Base-by-base conservation (phyloP, 257 asterid species). In the Jacaranda copaia region DNA sequence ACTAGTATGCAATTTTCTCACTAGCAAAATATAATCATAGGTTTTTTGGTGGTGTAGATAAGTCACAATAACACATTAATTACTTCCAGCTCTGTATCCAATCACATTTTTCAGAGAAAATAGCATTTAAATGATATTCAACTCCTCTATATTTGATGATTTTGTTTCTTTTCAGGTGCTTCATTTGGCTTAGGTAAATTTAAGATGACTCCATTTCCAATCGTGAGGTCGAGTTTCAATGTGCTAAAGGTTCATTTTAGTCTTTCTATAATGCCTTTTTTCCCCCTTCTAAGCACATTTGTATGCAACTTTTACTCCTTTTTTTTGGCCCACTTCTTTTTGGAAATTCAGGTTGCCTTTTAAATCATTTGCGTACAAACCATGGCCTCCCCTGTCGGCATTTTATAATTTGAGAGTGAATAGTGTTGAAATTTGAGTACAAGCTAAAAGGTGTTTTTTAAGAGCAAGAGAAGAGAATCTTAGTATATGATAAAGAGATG, bases 81-180 rank as follows among this genome's bases (percentile, higher is more conserved):
- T 58, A 32, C 18, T 60, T 48, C 8, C 12, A 48, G 35, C 16
- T 25, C 39, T 42, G 61, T 15, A 4, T 76, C 57, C 18, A 20
- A 18, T 55, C 60, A 15, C 16, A 11, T 42, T 12, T 43, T 16
- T n/a, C 10, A 19, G 43, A 68, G 53, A 75, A 5, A 46, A 39
- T 15, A 62, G 42, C 43, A 13, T 72, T 74, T 45, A 16, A 20
- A 35, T 51, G 10, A 39, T 52, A 38, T 52, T 43, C n/a, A 18
- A 59, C 25, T 73, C 16, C n/a, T 52, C 18, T 3, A 12, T 19
- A 15, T 70, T 19, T 60, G 58, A 68, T 79, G 81, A 40, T 74
- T 68, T 57, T 73, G 45, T 61, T 55, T 64, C 58, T 70, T 64
- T 74, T 71, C 82, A 84, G 85, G 81, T 78, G 59, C 64, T 74